Percentiles rank a stretch among this genome's conserved stretches.
These are phyloP conservation scores for Cynara cardunculus DNA, from an alignment of 129 eudicot genomes.

Conservation along the genomic window DNA sequence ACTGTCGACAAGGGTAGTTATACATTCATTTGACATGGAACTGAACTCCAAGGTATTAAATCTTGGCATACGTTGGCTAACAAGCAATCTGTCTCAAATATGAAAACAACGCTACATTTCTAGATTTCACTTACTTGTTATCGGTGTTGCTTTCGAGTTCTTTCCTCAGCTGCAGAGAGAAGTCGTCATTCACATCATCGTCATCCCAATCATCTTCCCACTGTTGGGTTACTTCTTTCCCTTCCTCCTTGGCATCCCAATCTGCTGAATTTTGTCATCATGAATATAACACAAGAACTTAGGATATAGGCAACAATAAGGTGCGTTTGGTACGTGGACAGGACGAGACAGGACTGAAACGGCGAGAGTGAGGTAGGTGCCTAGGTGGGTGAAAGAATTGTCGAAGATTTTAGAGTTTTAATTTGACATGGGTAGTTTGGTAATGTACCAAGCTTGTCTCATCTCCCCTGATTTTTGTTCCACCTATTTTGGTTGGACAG, in stretches of 20 bases:
- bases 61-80: not conserved
- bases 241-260: conserved; percentile 55
- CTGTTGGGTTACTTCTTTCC: conserved; percentile 57
- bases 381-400: not conserved
- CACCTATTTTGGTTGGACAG: too few relatives aligned
- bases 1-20: not conserved
- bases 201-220: conserved; percentile 95
- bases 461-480: not conserved
- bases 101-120: not conserved
- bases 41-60: not conserved
- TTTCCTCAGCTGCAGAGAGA: conserved; percentile 64
- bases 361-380: not conserved
- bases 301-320: not conserved
- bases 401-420: not conserved
- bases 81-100: not conserved
- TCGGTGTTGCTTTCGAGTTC: conserved; percentile 54
- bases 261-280: conserved; percentile 34
- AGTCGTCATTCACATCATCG: conserved; percentile 78
- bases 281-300: not conserved
- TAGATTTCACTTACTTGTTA: conserved; percentile 38
- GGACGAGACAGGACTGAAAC: not conserved
- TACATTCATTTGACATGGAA: not conserved
- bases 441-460: not conserved
- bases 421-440: not conserved
- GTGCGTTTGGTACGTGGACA: not conserved